phyloP scores from a whole-genome alignment of 2,329 filamentous ascomycete species.

The Paracamarosporium sp. region DNA sequence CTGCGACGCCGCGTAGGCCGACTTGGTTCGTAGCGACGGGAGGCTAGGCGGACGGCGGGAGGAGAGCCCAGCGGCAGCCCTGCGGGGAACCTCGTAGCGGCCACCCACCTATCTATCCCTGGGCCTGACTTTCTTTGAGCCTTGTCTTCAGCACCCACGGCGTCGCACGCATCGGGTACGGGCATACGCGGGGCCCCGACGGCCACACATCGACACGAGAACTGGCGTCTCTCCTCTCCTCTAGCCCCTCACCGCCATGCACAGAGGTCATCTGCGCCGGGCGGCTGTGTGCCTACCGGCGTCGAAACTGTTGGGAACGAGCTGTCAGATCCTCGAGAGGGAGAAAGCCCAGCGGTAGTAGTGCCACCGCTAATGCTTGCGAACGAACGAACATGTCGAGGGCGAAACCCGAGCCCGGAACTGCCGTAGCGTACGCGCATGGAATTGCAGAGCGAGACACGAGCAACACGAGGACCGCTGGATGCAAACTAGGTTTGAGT shows the following conservation, averaged over 20 bases:
- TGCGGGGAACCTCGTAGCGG: conserved; percentile 4
- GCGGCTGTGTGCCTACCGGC: background rate
- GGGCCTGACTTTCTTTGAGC: background rate
- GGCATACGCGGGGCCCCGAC: background rate
- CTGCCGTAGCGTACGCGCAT: too few relatives aligned
- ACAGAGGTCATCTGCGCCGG: background rate
- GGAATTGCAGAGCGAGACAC: too few relatives aligned
- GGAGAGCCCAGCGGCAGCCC: background rate
- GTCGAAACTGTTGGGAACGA: background rate
- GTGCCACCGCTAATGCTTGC: background rate
- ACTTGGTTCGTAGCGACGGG: background rate
- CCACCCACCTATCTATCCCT: background rate
- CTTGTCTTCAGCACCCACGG: background rate
- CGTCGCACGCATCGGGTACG: background rate
- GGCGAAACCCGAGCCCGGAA: too few relatives aligned
- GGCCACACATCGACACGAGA: background rate
- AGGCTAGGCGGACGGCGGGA: background rate
- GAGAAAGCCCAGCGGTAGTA: background rate
- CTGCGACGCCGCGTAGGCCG: background rate
- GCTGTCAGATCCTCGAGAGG: background rate
- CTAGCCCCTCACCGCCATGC: background rate
- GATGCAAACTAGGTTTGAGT: background rate
- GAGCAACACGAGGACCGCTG: background rate
- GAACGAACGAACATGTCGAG: background rate
- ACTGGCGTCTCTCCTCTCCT: too few relatives aligned